These are phyloP conservation scores for Dioszegia hungarica DNA, from an alignment of 768 basidiomycete genomes.

Conservation along the genomic window DNA sequence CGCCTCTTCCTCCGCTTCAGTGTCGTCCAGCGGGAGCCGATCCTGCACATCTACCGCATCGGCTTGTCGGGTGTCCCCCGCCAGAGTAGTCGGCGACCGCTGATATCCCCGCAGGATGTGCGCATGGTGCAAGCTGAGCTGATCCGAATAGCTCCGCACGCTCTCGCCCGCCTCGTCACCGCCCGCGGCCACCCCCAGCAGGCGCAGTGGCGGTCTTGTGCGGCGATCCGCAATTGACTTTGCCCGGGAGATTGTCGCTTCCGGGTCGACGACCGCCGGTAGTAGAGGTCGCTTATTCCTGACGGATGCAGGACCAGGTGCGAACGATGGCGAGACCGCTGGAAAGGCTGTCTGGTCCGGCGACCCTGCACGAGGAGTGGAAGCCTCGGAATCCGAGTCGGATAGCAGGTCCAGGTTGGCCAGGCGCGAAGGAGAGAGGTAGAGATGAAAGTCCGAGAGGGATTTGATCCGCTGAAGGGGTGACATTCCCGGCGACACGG, in stretches of 20 bases:
- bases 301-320: not conserved
- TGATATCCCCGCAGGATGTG: conserved; percentile 1
- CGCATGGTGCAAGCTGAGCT: conserved; percentile 39
- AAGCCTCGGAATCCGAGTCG: conserved; percentile 19
- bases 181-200: conserved; percentile 6
- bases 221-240: conserved; percentile 9
- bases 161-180: not conserved
- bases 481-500: not conserved
- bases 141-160: conserved; percentile 38
- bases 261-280: conserved; percentile 16
- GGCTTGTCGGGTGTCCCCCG: too few relatives aligned
- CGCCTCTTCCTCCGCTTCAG: not conserved
- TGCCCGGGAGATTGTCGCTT: not conserved
- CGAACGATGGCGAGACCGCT: not conserved
- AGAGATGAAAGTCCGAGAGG: conserved; percentile 42
- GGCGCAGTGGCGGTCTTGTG: conserved; percentile 15
- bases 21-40: not conserved
- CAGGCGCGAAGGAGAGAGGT: conserved; percentile 44
- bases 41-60: too few relatives aligned
- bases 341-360: not conserved
- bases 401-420: conserved; percentile 39
- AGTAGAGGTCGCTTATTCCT: conserved; percentile 10
- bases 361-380: not conserved
- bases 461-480: conserved; percentile 38
- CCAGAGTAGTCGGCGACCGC: not conserved